phyloP scores from a whole-genome alignment of 2,329 filamentous ascomycete genomes.

The Sordariomycetes sp. region DNA sequence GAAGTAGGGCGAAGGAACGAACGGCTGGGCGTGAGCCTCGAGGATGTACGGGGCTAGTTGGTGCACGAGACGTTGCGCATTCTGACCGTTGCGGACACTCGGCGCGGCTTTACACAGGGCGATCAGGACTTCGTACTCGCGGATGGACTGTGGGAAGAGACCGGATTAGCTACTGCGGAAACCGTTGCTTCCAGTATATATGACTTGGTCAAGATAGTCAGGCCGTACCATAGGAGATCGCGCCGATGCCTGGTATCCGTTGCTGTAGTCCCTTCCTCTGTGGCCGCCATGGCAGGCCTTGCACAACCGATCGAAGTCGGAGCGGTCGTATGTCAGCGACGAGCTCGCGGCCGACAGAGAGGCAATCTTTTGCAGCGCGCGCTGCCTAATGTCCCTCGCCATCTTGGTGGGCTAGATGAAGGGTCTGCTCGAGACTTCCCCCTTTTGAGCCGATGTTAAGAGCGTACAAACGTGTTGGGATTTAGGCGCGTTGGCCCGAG shows the following conservation, averaged over 20 bases:
- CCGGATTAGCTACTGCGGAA: not conserved
- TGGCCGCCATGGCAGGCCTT: conserved; percentile 37
- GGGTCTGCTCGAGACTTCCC: not conserved
- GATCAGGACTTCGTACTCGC: conserved; percentile 84
- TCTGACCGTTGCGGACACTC: conserved; percentile 53
- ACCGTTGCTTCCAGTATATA: not conserved
- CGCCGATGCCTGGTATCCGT: conserved; percentile 29
- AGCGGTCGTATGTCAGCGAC: conserved; percentile 41
- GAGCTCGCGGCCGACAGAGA: conserved; percentile 44
- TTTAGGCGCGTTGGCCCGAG: not conserved
- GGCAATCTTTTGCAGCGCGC: conserved; percentile 53
- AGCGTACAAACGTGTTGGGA: not conserved
- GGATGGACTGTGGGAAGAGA: conserved; percentile 50
- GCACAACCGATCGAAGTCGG: conserved; percentile 50
- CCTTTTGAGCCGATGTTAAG: not conserved
- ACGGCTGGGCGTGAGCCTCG: conserved; percentile 68
- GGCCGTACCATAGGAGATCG: conserved; percentile 46
- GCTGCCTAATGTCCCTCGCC: conserved; percentile 37
- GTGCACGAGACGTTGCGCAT: conserved; percentile 64
- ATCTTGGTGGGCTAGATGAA: not conserved
- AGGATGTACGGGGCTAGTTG: conserved; percentile 77
- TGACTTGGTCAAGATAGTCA: not conserved
- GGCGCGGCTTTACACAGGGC: conserved; percentile 86
- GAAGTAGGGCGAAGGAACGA: conserved; percentile 70
- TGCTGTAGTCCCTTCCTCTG: conserved; percentile 27